Conservation (phyloP, 2,329 filamentous ascomycete species). For the Cladosporium oxysporum region DNA sequence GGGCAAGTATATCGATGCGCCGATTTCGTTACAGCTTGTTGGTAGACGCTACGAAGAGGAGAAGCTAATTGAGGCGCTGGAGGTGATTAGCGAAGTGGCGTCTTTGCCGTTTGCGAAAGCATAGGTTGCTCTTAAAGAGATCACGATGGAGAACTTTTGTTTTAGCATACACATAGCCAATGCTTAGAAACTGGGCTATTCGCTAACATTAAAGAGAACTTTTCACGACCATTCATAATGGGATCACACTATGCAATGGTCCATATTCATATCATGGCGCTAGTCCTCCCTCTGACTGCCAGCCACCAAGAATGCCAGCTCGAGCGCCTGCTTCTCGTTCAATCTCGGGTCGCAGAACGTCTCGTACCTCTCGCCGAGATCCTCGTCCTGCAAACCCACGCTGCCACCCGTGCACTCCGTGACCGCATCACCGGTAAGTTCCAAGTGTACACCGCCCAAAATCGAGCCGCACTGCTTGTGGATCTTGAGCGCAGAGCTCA, state of each 20-base stretch:
- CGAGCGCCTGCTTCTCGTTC: constrained; percentile 96
- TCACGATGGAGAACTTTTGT: not conserved
- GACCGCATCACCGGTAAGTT: constrained; percentile 92
- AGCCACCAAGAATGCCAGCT: constrained; percentile 90
- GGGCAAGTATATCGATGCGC: constrained; percentile 52
- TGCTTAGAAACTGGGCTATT: not conserved
- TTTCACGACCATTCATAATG: not conserved
- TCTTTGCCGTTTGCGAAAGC: not conserved
- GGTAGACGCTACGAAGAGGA: constrained; percentile 57
- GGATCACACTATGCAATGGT: not conserved
- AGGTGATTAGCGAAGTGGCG: not conserved
- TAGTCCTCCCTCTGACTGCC: constrained; percentile 49
- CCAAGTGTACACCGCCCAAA: constrained; percentile 90
- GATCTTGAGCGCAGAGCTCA: constrained; percentile 78
- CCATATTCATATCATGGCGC: not conserved
- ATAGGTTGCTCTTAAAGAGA: not conserved
- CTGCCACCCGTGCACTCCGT: constrained; percentile 95
- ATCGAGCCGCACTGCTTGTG: constrained; percentile 83
- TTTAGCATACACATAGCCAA: not conserved
- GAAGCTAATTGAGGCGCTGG: constrained; percentile 45
- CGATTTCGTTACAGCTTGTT: constrained; percentile 57
- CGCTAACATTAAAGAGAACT: not conserved
- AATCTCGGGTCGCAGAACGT: constrained; percentile 93
- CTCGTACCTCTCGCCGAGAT: constrained; percentile 87
- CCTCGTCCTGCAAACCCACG: constrained; percentile 82